Evolutionary conservation across 2,329 filamentous ascomycete genomes (phyloP), one percentile per base, ranked within the genome.

Genomic region (Penicillium vulpinum): DNA sequence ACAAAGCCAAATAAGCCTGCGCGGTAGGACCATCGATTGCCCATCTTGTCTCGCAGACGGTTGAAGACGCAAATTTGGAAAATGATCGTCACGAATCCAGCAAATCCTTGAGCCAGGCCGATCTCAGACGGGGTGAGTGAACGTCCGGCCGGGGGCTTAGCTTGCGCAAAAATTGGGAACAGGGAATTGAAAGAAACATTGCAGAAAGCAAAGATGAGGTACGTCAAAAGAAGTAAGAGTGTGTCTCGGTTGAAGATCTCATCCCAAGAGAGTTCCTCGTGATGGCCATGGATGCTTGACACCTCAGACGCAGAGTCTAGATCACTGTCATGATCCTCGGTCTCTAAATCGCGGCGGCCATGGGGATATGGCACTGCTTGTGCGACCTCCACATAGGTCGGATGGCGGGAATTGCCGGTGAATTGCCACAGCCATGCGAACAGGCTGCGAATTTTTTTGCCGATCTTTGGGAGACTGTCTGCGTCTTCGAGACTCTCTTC

Each of bases 101-200:
- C 91, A 60, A 96, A 88, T 0, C 90, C 93, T 51, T 97, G 80
- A 0, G 89, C 90, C 18, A 96, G 76, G 0, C 94, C 94, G 43
- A 97, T 96, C 58, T 90, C 91, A 55, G 86, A 83, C 0, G 93
- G 91, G 0, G 83, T 83, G 4, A 97, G 80, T 0, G 82, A 81
- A 39, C 94, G 88, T 18, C 94, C 94, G 0, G 87, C 88, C 0
- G 94, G 94, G 0, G 86, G 81, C 0, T 83, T 75, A 0, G 89
- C 86, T 53, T 92, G 87, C 0, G 88, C 90, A 67, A 97, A 99
- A 52, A 97, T 93, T 0, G 94, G 94, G 67, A 95, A 99, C 0
- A 99, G 80, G 18, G 91, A 93, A 75, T 96, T 97, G 82, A 92
- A 99, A 4, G 91, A 92, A 63, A 97, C 91, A 73, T 97, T 97